Percentiles rank a stretch among this genome's conserved stretches.
Conservation (phyloP, 345 rosid species). For the Diplotaxis tenuifolia region DNA sequence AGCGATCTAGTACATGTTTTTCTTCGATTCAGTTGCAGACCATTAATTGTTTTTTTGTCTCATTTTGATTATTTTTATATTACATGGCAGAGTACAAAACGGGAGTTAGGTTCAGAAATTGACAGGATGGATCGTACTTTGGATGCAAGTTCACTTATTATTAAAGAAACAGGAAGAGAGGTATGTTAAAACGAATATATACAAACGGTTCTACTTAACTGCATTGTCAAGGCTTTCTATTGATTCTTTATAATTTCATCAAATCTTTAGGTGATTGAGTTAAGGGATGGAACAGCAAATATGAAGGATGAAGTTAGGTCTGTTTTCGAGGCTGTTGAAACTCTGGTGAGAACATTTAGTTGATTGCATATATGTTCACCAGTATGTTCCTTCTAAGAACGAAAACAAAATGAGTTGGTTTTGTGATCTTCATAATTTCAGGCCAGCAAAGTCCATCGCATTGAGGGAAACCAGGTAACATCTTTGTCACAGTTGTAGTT, state of each 20-base stretch:
- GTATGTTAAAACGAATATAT: slow-evolving; percentile 40
- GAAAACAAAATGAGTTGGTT: not conserved
- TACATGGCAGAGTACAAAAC: slow-evolving; percentile 56
- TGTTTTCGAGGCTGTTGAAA: slow-evolving; percentile 68
- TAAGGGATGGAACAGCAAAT: slow-evolving; percentile 42
- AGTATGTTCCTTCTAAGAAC: not conserved
- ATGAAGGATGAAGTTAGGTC: slow-evolving; percentile 50
- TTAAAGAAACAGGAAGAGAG: slow-evolving; percentile 59
- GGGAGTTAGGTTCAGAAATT: slow-evolving; percentile 58
- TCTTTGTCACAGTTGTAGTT: not conserved
- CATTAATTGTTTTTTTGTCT: not conserved
- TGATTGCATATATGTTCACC: not conserved
- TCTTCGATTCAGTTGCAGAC: not conserved
- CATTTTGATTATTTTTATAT: slow-evolving; percentile 1
- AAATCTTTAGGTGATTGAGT: slow-evolving; percentile 47
- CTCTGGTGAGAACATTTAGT: slow-evolving; percentile 49
- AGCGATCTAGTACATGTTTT: not conserved
- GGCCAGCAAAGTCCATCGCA: slow-evolving; percentile 56
- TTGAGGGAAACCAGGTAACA: slow-evolving; percentile 74
- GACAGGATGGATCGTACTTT: slow-evolving; percentile 50
- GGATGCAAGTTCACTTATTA: slow-evolving; percentile 53
- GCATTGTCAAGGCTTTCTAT: slow-evolving; percentile 4
- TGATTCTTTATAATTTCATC: slow-evolving; percentile 16
- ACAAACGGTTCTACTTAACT: not conserved
- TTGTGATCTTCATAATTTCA: slow-evolving; percentile 27